These are phyloP conservation scores for Lactifluus hygrophoroides DNA, from an alignment of 768 basidiomycete genomes.

Conservation along the genomic window DNA sequence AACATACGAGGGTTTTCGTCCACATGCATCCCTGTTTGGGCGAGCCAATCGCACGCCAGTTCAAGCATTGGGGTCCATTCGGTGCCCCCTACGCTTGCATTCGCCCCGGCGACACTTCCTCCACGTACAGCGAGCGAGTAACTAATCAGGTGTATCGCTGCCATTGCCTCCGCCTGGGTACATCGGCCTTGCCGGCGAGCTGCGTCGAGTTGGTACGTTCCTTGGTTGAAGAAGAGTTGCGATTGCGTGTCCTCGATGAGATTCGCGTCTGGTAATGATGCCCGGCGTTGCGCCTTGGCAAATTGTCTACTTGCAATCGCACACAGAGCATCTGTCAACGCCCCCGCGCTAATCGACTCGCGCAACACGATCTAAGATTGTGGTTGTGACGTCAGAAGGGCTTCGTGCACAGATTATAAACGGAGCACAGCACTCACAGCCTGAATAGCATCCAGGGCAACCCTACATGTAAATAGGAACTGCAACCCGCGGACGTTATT, in stretches of 20 bases:
- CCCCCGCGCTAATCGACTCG: conserved; percentile 11
- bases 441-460: conserved; percentile 56
- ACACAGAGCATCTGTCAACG: conserved; percentile 16
- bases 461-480: conserved; percentile 54
- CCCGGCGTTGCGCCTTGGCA: conserved; percentile 10
- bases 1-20: conserved; percentile 57
- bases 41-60: conserved; percentile 70
- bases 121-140: conserved; percentile 41
- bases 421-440: conserved; percentile 37
- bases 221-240: conserved; percentile 19
- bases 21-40: conserved; percentile 50
- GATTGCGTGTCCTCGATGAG: conserved; percentile 12
- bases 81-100: conserved; percentile 37
- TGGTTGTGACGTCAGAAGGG: not conserved
- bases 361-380: conserved; percentile 11
- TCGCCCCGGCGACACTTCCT: conserved; percentile 37
- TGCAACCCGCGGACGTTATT: conserved; percentile 59
- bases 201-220: conserved; percentile 15
- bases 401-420: not conserved
- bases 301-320: conserved; percentile 19
- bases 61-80: conserved; percentile 67
- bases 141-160: conserved; percentile 68
- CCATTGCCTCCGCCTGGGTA: conserved; percentile 62
- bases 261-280: conserved; percentile 5
- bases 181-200: conserved; percentile 17